Base-by-base conservation (phyloP, 1,284 basidiomycete species). In the Cutaneotrichosporon cavernicola region DNA sequence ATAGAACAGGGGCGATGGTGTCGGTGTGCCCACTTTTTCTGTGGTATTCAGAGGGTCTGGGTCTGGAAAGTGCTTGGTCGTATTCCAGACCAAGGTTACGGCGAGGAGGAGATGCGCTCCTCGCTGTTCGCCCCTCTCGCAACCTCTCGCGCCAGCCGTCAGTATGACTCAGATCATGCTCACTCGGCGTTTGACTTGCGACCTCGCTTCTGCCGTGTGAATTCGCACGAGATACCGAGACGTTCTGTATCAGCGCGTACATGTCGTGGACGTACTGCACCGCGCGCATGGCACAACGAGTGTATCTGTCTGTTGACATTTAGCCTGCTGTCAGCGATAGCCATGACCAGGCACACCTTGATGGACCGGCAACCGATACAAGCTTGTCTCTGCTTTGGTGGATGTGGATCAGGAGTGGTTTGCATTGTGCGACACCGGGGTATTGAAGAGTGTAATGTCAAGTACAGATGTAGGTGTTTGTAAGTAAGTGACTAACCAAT, bases 271-370 rank as follows among this genome's bases (percentile, higher is more conserved):
- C 30, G 16, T 34, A 53, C 51, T 53, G 31, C 51, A 53, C 9
- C 51, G 14, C 4, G 51, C 14, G 18, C 51, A 53, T 4, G 31
- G 51, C 2, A 53, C 9, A 5, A 30, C 51, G 31, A 53, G 51
- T 14, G 51, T n/a, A 31, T 53, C 51, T 22, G 51, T 53, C 31
- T 53, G 51, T 30, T 53, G 51, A 21, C 51, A 53, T 31, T 31
- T 30, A 1, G 51, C 31, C 31, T 34, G 10, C 18, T 26, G 50
- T 51, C 22, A 51, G 30, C 13, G n/a, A 26, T 30, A 6, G 2
- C 7, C 4, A 5, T 7, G 8, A 34, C 26, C 31, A 53, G 21
- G 31, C 50, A 26, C 18, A 53, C 31, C 51, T 53, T 53, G 31
- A 53, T 53, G 2, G 51, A 18, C 21, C 51, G 13, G 30, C 51